Base-by-base conservation (phyloP, 768 basidiomycete species). In the Chalciporus sphaerocephalus region DNA sequence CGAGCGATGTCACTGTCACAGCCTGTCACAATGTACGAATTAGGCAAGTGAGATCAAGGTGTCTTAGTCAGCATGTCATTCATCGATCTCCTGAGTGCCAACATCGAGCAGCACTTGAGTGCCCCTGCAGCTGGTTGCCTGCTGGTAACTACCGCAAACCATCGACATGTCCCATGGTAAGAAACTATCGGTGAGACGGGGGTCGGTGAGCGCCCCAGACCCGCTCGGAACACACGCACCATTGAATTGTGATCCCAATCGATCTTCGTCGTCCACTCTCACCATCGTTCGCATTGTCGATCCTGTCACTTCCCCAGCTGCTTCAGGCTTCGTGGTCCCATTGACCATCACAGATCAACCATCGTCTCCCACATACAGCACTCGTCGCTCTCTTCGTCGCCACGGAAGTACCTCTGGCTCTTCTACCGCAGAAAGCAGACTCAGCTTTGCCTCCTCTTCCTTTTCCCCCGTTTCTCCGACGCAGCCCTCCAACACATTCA, bases 281-380 rank as follows among this genome's bases (percentile, higher is more conserved):
- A 88, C 86, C 40, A 90, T 91, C 66, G 83, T 89, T 20, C 83
- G 84, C 44, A 81, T 88, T 41, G 65, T 60, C 40, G 62, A 65
- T 62, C 58, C 51, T 56, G 48, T 23, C 61, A 10, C 55, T 28
- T 59, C 57, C 17, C 55, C 62, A 38, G 58, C 61, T 50, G 58
- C 69, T 43, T 9, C 45, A 12, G 40, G 35, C 28, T 20, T 23
- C 15, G 57, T 38, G 40, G 40, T 47, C 21, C 35, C 49, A n/a
- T 38, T 56, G 38, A 64, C 54, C 52, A 58, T 49, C 34, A 61
- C 46, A 42, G 66, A 57, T 42, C 61, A 39, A 22, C 61, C 51
- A 39, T 35, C 61, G 45, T 55, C 49, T 20, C 54, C 53, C 49
- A 57, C 44, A 37, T 61, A 52, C 55, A 52, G 39, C 7, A n/a